Percentiles rank a stretch among this genome's conserved stretches.
These are phyloP conservation scores for Hebeloma cylindrosporum DNA, from an alignment of 768 basidiomycete species.

Conservation along the genomic window DNA sequence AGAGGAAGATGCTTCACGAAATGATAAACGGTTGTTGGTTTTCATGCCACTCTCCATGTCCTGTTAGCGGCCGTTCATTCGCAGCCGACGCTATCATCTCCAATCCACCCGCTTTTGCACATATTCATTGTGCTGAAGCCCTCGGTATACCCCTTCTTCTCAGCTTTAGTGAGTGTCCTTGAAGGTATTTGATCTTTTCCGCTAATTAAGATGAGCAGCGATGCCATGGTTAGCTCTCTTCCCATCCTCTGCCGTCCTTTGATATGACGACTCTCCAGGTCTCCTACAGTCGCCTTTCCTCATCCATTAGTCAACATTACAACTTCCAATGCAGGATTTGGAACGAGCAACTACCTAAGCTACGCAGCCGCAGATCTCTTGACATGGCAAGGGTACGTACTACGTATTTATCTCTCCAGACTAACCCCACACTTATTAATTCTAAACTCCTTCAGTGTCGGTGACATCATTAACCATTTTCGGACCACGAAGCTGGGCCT, in stretches of 20 bases:
- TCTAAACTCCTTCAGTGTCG: conserved; percentile 38
- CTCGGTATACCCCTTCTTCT: conserved; percentile 56
- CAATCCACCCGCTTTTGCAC: conserved; percentile 67
- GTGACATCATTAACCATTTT: conserved; percentile 60
- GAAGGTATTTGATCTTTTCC: conserved; percentile 11
- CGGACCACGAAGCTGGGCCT: conserved; percentile 50
- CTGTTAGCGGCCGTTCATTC: conserved; percentile 43
- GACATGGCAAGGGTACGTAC: conserved; percentile 55
- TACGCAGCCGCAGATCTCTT: conserved; percentile 61
- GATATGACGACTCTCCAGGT: conserved; percentile 29
- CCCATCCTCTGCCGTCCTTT: neutral
- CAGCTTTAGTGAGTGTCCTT: conserved; percentile 56
- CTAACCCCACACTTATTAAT: neutral
- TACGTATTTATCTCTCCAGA: conserved; percentile 1
- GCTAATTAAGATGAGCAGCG: too few species aligned
- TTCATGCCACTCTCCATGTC: conserved; percentile 49
- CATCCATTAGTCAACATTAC: conserved; percentile 66
- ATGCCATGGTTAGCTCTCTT: conserved; percentile 35
- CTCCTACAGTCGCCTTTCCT: conserved; percentile 52
- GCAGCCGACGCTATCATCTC: conserved; percentile 65
- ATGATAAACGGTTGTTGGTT: conserved; percentile 64
- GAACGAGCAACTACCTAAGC: conserved; percentile 57
- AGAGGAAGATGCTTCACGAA: conserved; percentile 58
- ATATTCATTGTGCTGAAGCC: conserved; percentile 65
- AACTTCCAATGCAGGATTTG: conserved; percentile 49